These are phyloP conservation scores for Termitomyces titanicus DNA, from an alignment of 768 basidiomycete species.

Conservation along the genomic window DNA sequence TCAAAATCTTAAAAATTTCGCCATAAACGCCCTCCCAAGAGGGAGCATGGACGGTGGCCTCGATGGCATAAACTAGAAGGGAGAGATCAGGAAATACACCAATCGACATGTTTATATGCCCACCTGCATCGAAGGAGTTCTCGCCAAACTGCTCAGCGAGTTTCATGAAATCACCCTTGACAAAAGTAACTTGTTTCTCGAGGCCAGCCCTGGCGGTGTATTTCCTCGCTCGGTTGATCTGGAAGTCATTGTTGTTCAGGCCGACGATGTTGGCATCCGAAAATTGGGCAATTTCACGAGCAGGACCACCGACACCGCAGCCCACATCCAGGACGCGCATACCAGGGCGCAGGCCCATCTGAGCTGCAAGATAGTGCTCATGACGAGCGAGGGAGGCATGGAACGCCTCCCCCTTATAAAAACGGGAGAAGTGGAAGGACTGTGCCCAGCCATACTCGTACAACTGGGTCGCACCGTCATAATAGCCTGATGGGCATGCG, in stretches of 20 bases:
- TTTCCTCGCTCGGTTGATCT: slow-evolving; percentile 78
- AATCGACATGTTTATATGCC: slow-evolving; percentile 18
- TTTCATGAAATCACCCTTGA: slow-evolving; percentile 97
- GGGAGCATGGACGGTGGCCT: slow-evolving; percentile 96
- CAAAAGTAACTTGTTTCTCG: slow-evolving; percentile 73
- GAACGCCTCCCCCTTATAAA: slow-evolving; percentile 88
- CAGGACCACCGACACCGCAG: slow-evolving; percentile 97
- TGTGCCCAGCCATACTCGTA: slow-evolving; percentile 94
- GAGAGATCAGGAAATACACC: slow-evolving; percentile 1
- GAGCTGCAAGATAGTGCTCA: slow-evolving; percentile 92
- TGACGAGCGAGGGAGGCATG: slow-evolving; percentile 81
- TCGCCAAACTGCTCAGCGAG: slow-evolving; percentile 88
- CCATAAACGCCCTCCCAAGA: slow-evolving; percentile 94
- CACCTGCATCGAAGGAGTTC: slow-evolving; percentile 91
- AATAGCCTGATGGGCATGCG: slow-evolving; percentile 62
- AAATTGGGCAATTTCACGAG: slow-evolving; percentile 92
- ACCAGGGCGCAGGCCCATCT: slow-evolving; percentile 80
- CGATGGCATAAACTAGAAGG: slow-evolving; percentile 86
- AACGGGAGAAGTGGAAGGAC: slow-evolving; percentile 96
- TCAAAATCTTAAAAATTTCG: slow-evolving; percentile 89
- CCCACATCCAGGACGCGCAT: slow-evolving; percentile 98
- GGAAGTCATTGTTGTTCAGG: slow-evolving; percentile 96
- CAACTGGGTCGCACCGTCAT: slow-evolving; percentile 92
- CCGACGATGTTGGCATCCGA: slow-evolving; percentile 82
- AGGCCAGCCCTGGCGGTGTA: slow-evolving; percentile 80